Evolutionary conservation across 1,139 yeast genomes (phyloP).

Genomic region (Suhomyces bribrorum): DNA sequence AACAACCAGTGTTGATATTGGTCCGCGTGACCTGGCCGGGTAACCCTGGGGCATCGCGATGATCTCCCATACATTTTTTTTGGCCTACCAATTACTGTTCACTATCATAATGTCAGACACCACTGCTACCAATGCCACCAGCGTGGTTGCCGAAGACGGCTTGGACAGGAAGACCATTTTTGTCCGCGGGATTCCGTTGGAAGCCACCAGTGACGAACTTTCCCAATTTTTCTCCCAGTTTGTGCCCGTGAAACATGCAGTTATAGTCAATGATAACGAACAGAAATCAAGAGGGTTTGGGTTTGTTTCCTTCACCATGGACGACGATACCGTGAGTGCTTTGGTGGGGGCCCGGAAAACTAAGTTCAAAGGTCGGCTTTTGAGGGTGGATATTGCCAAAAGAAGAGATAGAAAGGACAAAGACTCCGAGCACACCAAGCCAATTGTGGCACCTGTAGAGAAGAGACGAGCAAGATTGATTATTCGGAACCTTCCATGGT

Average conservation of each 20-base stretch:
- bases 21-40: constrained; percentile 10
- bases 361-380: constrained; percentile 64
- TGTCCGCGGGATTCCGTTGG: constrained; percentile 79
- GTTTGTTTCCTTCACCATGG: constrained; percentile 83
- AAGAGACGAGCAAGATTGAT: constrained; percentile 83
- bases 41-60: constrained; percentile 11
- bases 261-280: constrained; percentile 77
- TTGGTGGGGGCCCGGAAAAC: constrained; percentile 64
- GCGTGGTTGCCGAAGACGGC: constrained; percentile 32
- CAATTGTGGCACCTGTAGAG: constrained; percentile 40
- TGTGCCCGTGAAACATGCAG: constrained; percentile 95
- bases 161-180: constrained; percentile 70
- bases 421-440: constrained; percentile 24
- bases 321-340: constrained; percentile 83
- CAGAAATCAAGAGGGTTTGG: constrained; percentile 90
- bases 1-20: constrained; percentile 2
- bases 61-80: constrained; percentile 13
- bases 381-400: constrained; percentile 86
- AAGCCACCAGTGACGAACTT: constrained; percentile 78
- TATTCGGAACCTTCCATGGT: constrained; percentile 94
- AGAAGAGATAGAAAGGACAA: constrained; percentile 76
- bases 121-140: not conserved
- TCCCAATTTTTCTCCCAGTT: constrained; percentile 85
- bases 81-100: not conserved
- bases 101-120: constrained; percentile 1